These are phyloP conservation scores for Geotrichum reessii DNA, from an alignment of 1,139 yeast genomes.

Conservation along the genomic window DNA sequence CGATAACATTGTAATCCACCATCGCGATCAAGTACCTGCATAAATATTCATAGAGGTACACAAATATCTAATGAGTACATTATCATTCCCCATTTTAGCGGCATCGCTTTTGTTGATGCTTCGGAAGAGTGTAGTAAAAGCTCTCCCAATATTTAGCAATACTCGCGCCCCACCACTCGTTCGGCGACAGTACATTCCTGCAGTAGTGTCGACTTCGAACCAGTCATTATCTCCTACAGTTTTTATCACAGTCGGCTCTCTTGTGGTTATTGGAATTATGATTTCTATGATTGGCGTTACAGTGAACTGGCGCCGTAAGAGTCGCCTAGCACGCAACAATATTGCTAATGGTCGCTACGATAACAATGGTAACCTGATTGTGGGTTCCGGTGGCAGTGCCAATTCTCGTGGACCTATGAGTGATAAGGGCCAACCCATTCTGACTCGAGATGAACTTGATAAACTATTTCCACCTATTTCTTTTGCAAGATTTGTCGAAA, in stretches of 20 bases:
- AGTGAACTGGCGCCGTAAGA: not conserved
- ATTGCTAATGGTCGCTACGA: not conserved
- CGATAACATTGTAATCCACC: not conserved
- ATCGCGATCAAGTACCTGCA: not conserved
- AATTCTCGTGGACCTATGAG: not conserved
- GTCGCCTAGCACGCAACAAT: not conserved
- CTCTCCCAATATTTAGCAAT: not conserved
- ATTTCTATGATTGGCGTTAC: not conserved
- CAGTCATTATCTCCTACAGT: not conserved
- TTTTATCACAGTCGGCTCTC: not conserved
- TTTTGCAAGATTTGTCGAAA: not conserved
- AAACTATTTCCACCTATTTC: not conserved
- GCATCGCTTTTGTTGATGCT: not conserved
- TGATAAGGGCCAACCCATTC: not conserved
- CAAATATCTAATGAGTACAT: not conserved
- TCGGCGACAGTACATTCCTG: not conserved
- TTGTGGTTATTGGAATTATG: not conserved
- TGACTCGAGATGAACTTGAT: not conserved
- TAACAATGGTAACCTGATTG: not conserved
- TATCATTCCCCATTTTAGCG: not conserved
- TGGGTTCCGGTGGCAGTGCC: not conserved
- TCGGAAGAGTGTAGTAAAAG: not conserved
- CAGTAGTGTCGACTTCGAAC: not conserved
- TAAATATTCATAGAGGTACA: not conserved
- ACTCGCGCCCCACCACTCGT: not conserved